These are phyloP conservation scores for Arthrinium phaeospermum DNA, from an alignment of 2,329 filamentous ascomycete genomes.

Conservation along the genomic window DNA sequence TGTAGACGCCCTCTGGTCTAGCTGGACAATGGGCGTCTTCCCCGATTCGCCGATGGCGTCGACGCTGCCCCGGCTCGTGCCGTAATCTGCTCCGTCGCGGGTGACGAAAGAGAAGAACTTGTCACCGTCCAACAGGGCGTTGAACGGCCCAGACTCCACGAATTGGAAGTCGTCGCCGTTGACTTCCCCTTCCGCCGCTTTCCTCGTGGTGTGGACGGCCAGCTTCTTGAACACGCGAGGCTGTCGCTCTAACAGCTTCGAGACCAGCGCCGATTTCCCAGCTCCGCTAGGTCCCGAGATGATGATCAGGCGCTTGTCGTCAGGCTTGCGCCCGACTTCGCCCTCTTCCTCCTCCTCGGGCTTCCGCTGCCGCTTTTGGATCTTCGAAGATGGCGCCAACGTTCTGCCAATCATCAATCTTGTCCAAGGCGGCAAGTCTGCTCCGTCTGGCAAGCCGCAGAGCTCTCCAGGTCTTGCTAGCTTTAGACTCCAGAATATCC, in stretches of 20 bases:
- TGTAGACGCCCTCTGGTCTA: constrained; percentile 56
- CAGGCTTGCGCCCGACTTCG: constrained; percentile 43
- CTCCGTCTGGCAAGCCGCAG: constrained; percentile 78
- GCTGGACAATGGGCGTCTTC: constrained; percentile 64
- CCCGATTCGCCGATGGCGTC: constrained; percentile 57
- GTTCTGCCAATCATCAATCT: constrained; percentile 82
- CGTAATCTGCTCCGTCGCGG: constrained; percentile 56
- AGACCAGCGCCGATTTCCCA: constrained; percentile 68
- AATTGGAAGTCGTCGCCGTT: constrained; percentile 60
- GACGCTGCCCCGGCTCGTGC: constrained; percentile 60
- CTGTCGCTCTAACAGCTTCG: constrained; percentile 66
- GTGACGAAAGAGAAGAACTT: constrained; percentile 63
- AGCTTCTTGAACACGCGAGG: constrained; percentile 69
- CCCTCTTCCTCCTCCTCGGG: constrained; percentile 43
- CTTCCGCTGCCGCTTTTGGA: constrained; percentile 42
- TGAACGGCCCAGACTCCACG: constrained; percentile 61
- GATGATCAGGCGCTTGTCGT: constrained; percentile 63
- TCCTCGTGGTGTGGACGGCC: constrained; percentile 60
- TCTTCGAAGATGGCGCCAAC: constrained; percentile 64
- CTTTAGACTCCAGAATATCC: constrained; percentile 70
- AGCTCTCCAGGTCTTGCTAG: constrained; percentile 90
- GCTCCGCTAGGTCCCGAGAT: constrained; percentile 68
- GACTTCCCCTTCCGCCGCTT: constrained; percentile 55
- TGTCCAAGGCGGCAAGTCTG: constrained; percentile 81
- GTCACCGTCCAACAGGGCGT: constrained; percentile 64